These are phyloP conservation scores for Coemansia sp. DNA, from an alignment of 192 early-diverging fungal species.

Conservation along the genomic window DNA sequence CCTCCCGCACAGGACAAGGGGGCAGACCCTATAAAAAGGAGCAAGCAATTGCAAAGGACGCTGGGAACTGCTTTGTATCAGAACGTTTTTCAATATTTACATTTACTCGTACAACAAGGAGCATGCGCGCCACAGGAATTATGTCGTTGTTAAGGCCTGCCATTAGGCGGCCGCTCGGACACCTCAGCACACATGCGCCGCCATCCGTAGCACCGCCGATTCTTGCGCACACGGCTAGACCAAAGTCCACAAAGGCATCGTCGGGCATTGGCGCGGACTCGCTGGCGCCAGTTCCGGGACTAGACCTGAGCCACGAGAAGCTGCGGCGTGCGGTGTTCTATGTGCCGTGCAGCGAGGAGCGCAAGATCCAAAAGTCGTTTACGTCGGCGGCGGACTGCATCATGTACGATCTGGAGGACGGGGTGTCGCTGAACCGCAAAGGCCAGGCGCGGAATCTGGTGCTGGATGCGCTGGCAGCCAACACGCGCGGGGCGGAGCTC, in stretches of 20 bases:
- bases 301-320: conserved; percentile 18
- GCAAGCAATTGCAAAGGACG: too few species aligned
- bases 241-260: conserved; percentile 1
- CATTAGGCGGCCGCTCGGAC: background rate
- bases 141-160: background rate
- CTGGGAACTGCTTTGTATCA: too few species aligned
- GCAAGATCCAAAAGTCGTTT: conserved; percentile 80
- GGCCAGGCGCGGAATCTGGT: conserved; percentile 72
- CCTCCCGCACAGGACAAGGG: too few species aligned
- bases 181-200: background rate
- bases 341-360: conserved; percentile 85
- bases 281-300: conserved; percentile 32
- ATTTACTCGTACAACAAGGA: too few species aligned
- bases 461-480: conserved; percentile 62
- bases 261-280: background rate
- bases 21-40: too few species aligned
- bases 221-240: background rate
- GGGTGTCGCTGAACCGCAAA: conserved; percentile 81
- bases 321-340: conserved; percentile 49
- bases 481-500: conserved; percentile 57
- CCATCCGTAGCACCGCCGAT: background rate
- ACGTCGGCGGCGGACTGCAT: conserved; percentile 71
- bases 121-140: background rate
- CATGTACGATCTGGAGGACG: conserved; percentile 93
- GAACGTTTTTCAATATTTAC: too few species aligned